Evolutionary conservation across 768 basidiomycete species (phyloP), one percentile per base, ranked within the genome.

Genomic region (Tephrocybe sp.): DNA sequence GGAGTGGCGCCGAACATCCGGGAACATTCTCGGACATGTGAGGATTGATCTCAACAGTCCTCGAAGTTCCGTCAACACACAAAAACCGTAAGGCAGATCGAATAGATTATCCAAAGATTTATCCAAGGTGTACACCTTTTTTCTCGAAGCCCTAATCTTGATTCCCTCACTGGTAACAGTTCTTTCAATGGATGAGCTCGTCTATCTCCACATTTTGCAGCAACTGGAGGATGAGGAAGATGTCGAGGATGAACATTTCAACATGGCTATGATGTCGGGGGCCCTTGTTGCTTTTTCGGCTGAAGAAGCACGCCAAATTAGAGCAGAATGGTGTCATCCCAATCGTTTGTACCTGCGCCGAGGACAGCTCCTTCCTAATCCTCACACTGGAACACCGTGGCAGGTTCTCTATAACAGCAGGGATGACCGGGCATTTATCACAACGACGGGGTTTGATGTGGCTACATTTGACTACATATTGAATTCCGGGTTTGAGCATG

Each of bases 371-470:
- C 28, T 47, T 18, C 45, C 45, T 4, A 26, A 47, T 28, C 45
- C 45, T 16, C 35, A 25, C 16, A 4, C 9, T 19, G 45, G 27
- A 16, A 36, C 45, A n/a, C 45, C 26, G 7, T 47, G 35, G 45
- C 45, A 47, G 45, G 16, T 5, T 11, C 35, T 47, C n/a, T 47
- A 47, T 30, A 19, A 26, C 18, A 24, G 24, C n/a, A 25, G 19
- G 28, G 18, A 47, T 28, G 26, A 9, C 4, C 34, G 39, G 9
- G 39, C 38, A 15, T 49, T 41, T 16, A 49, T 49, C 18, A 49
- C 39, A n/a, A 49, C 39, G 1, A 49, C 42, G 47, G 47, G 47
- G 8, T 32, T 41, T 42, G 47, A 42, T 49, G 39, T 49, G 22
- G 18, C 26, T 11, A 49, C 30, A 12, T 41, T 49, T 18, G 18